These are phyloP conservation scores for Ophiocordyceps camponoti-rufipedis DNA, from an alignment of 2,329 filamentous ascomycete species.

Conservation along the genomic window DNA sequence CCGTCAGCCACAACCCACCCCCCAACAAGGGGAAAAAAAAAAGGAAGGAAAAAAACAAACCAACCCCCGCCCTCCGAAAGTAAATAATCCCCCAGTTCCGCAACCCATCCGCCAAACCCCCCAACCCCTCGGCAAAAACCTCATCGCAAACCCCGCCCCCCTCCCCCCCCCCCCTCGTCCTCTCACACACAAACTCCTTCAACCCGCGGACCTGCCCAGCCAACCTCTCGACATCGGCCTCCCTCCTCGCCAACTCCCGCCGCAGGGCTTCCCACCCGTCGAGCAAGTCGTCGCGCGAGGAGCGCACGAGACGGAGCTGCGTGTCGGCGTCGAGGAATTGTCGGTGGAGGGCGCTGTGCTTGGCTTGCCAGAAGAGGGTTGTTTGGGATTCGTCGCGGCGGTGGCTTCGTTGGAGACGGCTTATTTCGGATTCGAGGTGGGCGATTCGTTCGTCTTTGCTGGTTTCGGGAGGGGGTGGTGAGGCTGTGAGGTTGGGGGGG, in stretches of 20 bases:
- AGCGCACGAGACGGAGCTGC: slow-evolving; percentile 27
- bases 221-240: slow-evolving; percentile 36
- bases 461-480: no score
- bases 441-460: slow-evolving; percentile 31
- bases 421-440: slow-evolving; percentile 32
- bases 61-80: slow-evolving; percentile 43
- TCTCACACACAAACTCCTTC: slow-evolving; percentile 54
- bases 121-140: slow-evolving; percentile 43
- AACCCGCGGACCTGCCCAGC: slow-evolving; percentile 44
- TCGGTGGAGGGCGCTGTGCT: slow-evolving; percentile 32
- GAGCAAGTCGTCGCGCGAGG: slow-evolving; percentile 29
- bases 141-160: slow-evolving; percentile 40
- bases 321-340: slow-evolving; percentile 32
- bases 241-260: slow-evolving; percentile 26
- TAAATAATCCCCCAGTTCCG: slow-evolving; percentile 60
- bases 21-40: not conserved
- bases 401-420: slow-evolving; percentile 34
- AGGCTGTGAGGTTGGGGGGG: no score
- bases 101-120: slow-evolving; percentile 43
- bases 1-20: no score
- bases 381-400: slow-evolving; percentile 34
- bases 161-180: slow-evolving; percentile 36
- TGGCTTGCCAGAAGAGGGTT: slow-evolving; percentile 38
- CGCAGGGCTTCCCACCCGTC: slow-evolving; percentile 29
- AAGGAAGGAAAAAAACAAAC: slow-evolving; percentile 4